Evolutionary conservation across 2,329 filamentous ascomycete genomes (phyloP), one percentile per base, ranked within the genome.

Genomic region (Fusarium mexicanum): DNA sequence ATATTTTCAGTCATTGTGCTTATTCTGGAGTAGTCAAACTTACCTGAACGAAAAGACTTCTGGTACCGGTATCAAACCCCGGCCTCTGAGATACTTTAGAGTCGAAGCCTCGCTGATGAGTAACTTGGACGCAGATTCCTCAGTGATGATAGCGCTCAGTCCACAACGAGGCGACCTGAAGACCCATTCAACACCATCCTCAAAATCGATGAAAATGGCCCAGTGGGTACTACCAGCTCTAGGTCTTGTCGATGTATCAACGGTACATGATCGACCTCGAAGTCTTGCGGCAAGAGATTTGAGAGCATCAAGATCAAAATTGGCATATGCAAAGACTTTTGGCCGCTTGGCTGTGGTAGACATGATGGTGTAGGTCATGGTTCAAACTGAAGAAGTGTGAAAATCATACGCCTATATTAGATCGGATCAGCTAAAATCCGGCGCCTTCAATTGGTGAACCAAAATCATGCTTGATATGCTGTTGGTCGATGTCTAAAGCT

Each of bases 221-320:
- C 51, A 55, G 24, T 41, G 51, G 1, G 26, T 41, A 18, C 51
- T 55, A 1, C 51, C 51, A 7, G 51, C 35, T 31, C 12, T 10
- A 1, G 35, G 35, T 7, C 20, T 55, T 4, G 20, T 11, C 4
- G 35, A n/a, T 0, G 24, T n/a, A 10, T 55, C 51, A 10, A 55
- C 4, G 12, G 24, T 29, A 6, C 35, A 55, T 7, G 20, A 18
- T 31, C 4, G 35, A 2, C 51, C 24, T 41, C 24, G 20, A n/a
- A 41, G 20, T 8, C 0, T 29, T 41, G 14, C 2, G 0, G 35
- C 35, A 1, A 41, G 35, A 41, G 16, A 18, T 13, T 31, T 18
- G 10, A 55, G 20, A n/a, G 24, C 35, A 29, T n/a, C 24, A 4
- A 55, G 10, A 14, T 40, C 20, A n/a, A 41, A 55, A 5, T 10